Conservation (phyloP, 1,139 yeast species). For the Blastobotrys illinoisensis region DNA sequence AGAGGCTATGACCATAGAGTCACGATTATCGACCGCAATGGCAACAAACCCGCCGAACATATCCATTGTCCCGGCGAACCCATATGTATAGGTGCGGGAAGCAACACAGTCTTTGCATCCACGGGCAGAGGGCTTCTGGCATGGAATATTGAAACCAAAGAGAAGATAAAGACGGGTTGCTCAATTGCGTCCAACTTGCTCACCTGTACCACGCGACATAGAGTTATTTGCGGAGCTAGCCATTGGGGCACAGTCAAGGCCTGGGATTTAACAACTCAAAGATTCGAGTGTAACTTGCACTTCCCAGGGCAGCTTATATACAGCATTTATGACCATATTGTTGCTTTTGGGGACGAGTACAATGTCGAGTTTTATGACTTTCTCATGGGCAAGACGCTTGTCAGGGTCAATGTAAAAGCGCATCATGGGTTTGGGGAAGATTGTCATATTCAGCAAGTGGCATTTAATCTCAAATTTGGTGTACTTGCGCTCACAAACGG, state of each 20-base stretch:
- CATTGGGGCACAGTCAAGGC: background rate
- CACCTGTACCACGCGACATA: background rate
- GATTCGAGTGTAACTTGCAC: background rate
- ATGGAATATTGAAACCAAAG: background rate
- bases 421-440: background rate
- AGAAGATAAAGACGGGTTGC: background rate
- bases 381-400: background rate
- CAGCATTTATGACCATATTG: background rate
- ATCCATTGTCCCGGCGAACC: background rate
- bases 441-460: background rate
- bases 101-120: background rate
- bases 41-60: background rate
- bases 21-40: background rate
- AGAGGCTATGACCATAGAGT: background rate
- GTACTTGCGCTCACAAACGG: background rate
- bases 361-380: background rate
- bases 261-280: background rate
- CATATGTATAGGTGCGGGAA: background rate
- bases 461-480: background rate
- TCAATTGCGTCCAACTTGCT: background rate
- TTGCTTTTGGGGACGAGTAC: background rate
- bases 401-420: background rate
- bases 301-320: background rate
- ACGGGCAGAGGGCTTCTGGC: background rate
- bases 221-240: background rate